phyloP scores from a whole-genome alignment of 148 eudicot species.

The Amaranthus hypochondriacus region DNA sequence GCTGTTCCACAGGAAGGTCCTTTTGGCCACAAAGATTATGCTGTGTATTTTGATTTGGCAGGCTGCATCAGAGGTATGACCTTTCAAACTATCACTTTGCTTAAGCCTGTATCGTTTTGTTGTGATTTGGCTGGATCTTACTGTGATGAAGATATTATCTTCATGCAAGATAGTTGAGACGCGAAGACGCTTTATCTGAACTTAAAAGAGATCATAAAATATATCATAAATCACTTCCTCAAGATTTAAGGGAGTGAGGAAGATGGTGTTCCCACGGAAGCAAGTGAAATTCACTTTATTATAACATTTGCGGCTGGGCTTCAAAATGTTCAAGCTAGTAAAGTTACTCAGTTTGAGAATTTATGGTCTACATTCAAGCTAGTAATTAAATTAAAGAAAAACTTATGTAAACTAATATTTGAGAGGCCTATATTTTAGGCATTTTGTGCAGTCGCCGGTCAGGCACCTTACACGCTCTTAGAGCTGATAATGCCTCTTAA shows the following conservation, averaged over 20 bases:
- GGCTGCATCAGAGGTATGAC: constrained; percentile 15
- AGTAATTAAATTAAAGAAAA: no score
- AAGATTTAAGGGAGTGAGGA: not conserved
- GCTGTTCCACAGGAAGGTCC: not conserved
- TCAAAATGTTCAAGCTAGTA: not conserved
- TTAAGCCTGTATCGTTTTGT: not conserved
- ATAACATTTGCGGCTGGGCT: not conserved
- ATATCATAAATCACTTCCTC: not conserved
- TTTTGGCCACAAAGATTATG: not conserved
- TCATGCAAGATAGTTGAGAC: not conserved
- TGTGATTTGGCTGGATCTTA: not conserved
- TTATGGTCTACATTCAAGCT: no score
- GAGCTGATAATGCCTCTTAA: no score
- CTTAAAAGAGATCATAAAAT: not conserved
- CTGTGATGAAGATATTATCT: not conserved
- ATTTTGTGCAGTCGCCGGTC: no score
- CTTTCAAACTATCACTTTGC: not conserved
- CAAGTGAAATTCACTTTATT: not conserved
- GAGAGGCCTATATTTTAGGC: no score
- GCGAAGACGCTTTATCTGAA: not conserved
- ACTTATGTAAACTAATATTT: no score
- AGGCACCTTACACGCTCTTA: no score
- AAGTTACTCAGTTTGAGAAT: not conserved
- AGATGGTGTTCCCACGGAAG: not conserved
- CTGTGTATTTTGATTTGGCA: not conserved